phyloP scores from a whole-genome alignment of 257 asterid species.

The Solanum bulbocastanum region DNA sequence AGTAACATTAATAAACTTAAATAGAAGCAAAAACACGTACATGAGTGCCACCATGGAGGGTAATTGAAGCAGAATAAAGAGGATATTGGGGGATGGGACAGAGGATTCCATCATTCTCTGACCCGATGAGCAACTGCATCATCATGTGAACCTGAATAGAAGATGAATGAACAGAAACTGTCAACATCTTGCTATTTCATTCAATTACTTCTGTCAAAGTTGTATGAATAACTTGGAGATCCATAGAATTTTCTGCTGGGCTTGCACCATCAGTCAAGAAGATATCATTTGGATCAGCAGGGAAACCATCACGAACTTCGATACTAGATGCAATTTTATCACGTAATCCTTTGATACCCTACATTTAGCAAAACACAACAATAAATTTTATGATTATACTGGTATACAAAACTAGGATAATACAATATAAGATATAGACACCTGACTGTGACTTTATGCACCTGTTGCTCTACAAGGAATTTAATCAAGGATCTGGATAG shows the following conservation, averaged over 20 bases:
- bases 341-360: conserved; percentile 92
- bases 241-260: conserved; percentile 61
- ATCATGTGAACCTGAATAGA: conserved; percentile 86
- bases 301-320: conserved; percentile 94
- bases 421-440: conserved; percentile 1
- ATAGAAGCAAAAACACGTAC: conserved; percentile 28
- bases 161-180: not conserved
- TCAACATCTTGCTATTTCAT: not conserved
- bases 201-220: not conserved
- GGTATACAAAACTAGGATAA: not conserved
- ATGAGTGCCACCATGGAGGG: conserved; percentile 93
- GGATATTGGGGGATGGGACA: conserved; percentile 99
- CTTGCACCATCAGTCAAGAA: conserved; percentile 99
- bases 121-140: conserved; percentile 84
- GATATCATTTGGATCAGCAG: conserved; percentile 85
- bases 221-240: not conserved
- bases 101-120: conserved; percentile 76
- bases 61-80: conserved; percentile 68
- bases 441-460: conserved; percentile 98
- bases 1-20: not conserved
- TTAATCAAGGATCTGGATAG: conserved; percentile 78
- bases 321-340: conserved; percentile 89
- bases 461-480: conserved; percentile 99
- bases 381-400: not conserved
- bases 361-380: not conserved